Evolutionary conservation across 2,329 filamentous ascomycete genomes (phyloP), one percentile per base, ranked within the genome.

Genomic region (Diaporthe ampelina): DNA sequence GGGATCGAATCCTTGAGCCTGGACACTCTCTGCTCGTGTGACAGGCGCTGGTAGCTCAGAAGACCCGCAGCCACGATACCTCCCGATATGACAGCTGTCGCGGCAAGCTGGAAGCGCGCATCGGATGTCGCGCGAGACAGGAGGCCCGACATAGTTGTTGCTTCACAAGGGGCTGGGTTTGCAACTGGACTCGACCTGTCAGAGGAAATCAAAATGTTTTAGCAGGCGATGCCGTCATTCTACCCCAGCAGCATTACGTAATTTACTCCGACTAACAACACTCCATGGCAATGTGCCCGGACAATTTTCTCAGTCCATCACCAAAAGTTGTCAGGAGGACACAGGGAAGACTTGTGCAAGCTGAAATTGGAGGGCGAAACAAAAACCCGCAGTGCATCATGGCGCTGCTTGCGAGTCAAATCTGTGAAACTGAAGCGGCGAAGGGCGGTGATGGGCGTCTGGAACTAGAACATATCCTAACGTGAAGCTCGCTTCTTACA

Each of bases 71-170:
- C 91, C 35, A 89, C 91, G 0, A 91, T 85, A 11, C 87, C 88
- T 24, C 91, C 91, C 0, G 91, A 93, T 19, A 90, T 84, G 29
- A 94, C 85, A 2, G 94, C 94, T 0, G 94, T 95, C 4, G 92
- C 90, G 24, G 91, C 89, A 48, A 97, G 85, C 81, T 95, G 94
- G 56, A 88, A 81, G 35, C 86, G 86, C 45, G 86, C 83, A 78
- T 83, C 87, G 52, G 84, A 82, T 54, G 86, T 79, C 7, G 84
- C 82, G 70, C 86, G 84, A 56, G 85, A 81, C 37, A 88, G 72
- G 48, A 87, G 83, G 40, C 86, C 86, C 56, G 85, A 79, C 86
- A 86, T 86, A 17, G 37, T 67, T 37, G 67, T 40, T 68, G 37
- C 37, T 40, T 11, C 24, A 21, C 35, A 21, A n/a, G 63, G 63